Evolutionary conservation across 108 stramenopile species (phyloP).

Genomic region (Nitzschia inconspicua): DNA sequence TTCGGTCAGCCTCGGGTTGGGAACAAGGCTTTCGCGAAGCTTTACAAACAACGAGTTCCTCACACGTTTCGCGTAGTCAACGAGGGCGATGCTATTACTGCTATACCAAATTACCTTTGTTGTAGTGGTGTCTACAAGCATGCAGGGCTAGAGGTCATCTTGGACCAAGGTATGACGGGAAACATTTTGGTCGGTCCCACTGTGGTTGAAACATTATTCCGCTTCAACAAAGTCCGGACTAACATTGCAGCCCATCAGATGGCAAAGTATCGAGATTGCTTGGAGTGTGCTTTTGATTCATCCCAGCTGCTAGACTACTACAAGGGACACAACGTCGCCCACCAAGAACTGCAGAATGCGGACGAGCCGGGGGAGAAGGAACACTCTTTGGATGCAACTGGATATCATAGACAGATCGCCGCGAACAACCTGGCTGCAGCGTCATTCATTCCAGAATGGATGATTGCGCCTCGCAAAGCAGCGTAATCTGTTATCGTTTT

Average conservation of each 20-base stretch:
- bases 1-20: constrained; percentile 62
- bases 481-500: too few relatives aligned
- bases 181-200: constrained; percentile 80
- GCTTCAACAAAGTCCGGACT: constrained; percentile 72
- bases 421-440: too few relatives aligned
- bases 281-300: constrained; percentile 60
- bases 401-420: too few relatives aligned
- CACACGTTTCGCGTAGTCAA: constrained; percentile 75
- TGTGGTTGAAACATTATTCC: constrained; percentile 76
- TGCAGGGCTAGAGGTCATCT: constrained; percentile 67
- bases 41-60: constrained; percentile 74
- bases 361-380: background rate
- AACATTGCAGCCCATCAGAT: constrained; percentile 63
- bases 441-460: too few relatives aligned
- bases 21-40: constrained; percentile 52
- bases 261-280: constrained; percentile 61
- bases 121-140: constrained; percentile 74
- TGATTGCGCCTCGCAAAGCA: too few relatives aligned
- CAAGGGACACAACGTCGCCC: constrained; percentile 34
- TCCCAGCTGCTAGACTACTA: constrained; percentile 75
- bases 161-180: constrained; percentile 78
- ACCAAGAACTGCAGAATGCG: background rate
- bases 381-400: too few relatives aligned
- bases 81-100: constrained; percentile 73
- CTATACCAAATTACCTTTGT: constrained; percentile 47